phyloP scores from a whole-genome alignment of 106 monocot genomes.

The Platanthera guangdongensis region DNA sequence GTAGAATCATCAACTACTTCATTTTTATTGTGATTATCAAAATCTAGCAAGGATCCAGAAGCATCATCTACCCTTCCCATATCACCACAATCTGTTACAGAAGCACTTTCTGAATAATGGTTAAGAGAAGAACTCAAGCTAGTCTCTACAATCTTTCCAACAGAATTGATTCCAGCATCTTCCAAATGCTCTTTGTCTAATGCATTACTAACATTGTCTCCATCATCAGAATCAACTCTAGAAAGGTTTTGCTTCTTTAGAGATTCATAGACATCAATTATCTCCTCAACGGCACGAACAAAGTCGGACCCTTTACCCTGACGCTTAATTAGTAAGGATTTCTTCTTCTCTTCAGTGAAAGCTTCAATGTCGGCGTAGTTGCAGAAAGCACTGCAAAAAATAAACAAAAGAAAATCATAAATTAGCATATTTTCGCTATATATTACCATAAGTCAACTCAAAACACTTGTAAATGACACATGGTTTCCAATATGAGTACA shows the following conservation, averaged over 20 bases:
- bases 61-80: slow-evolving; percentile 8
- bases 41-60: slow-evolving; percentile 4
- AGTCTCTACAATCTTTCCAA: slow-evolving; percentile 18
- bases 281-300: slow-evolving; percentile 94
- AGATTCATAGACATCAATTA: slow-evolving; percentile 65
- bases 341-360: slow-evolving; percentile 97
- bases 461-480: not conserved
- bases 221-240: slow-evolving; percentile 16
- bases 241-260: slow-evolving; percentile 36
- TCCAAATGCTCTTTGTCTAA: slow-evolving; percentile 18
- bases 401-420: not conserved
- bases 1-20: slow-evolving; percentile 17
- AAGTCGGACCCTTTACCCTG: slow-evolving; percentile 97
- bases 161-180: slow-evolving; percentile 15
- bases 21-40: slow-evolving; percentile 20
- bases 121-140: not conserved
- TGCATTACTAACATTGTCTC: slow-evolving; percentile 5
- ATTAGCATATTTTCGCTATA: not conserved
- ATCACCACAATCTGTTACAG: slow-evolving; percentile 10
- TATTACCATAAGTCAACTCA: not conserved
- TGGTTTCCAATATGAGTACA: not conserved
- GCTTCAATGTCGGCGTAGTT: slow-evolving; percentile 95
- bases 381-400: slow-evolving; percentile 79
- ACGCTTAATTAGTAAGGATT: slow-evolving; percentile 55
- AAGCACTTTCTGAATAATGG: slow-evolving; percentile 20